Conservation (phyloP, 208 protist genomes). For the Sergeia podlipaevii region DNA sequence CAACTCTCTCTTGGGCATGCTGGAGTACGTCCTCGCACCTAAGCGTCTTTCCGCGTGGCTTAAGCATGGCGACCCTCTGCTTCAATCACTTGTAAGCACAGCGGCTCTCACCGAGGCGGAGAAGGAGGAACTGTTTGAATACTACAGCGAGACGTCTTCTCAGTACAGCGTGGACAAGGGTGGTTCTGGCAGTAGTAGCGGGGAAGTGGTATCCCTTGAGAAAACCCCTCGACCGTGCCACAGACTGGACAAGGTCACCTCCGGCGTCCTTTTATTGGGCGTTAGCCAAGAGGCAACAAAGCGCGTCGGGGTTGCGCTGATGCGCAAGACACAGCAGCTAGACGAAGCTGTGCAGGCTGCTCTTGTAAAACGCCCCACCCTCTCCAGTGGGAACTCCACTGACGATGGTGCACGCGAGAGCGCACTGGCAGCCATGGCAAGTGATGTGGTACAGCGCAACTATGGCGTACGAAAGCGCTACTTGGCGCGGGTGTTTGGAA, state of each 20-base stretch:
- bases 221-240: slow-evolving; percentile 71
- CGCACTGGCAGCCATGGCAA: background rate
- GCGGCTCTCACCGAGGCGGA: slow-evolving; percentile 28
- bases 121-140: slow-evolving; percentile 49
- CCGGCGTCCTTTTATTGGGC: slow-evolving; percentile 73
- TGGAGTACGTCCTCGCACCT: slow-evolving; percentile 87
- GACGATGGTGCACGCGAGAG: no score
- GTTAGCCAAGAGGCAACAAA: slow-evolving; percentile 42
- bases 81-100: slow-evolving; percentile 75
- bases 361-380: no score
- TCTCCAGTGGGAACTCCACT: no score
- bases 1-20: slow-evolving; percentile 87
- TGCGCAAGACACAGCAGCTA: slow-evolving; percentile 62
- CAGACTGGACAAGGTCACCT: slow-evolving; percentile 87
- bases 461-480: slow-evolving; percentile 38
- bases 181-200: background rate
- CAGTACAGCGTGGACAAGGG: background rate
- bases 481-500: slow-evolving; percentile 17
- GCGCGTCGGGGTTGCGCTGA: slow-evolving; percentile 46
- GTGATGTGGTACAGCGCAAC: no score
- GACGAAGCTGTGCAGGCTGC: slow-evolving; percentile 24
- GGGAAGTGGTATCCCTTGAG: slow-evolving; percentile 28
- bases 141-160: slow-evolving; percentile 33
- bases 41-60: slow-evolving; percentile 71
- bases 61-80: slow-evolving; percentile 35